Evolutionary conservation across 148 eudicot species (phyloP), one percentile per base, ranked within the genome.

Genomic region (Fagopyrum tataricum): DNA sequence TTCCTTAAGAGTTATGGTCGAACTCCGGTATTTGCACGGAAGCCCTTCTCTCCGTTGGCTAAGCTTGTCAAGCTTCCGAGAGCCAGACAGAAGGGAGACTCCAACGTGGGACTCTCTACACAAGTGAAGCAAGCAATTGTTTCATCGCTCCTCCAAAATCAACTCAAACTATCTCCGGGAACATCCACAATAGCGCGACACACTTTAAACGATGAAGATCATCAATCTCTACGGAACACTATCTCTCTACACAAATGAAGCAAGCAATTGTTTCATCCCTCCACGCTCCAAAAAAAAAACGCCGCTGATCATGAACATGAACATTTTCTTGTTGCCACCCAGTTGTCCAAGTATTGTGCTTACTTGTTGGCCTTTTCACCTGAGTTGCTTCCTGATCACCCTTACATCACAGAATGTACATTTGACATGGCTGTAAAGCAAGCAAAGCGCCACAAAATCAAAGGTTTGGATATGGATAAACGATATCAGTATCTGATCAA

Each of bases 321-420:
- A 12, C 0, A 71, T 41, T 71, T 44, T 20, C 41, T 44, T 4
- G 58, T 71, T 23, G 58, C 73, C 15, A 48, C 56, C 58, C 51
- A 24, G 1, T 10, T 71, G 6, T 71, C 73, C 3, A 71, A 71
- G 4, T 71, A 71, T 4, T 71, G 58, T 13, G 73, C 58, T 18
- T 71, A 71, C 41, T 15, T 71, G 42, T 3, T 71, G 31, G 21
- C 18, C 7, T 46, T 71, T 26, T 10, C 42, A 7, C 73, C 40
- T 0, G 42, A 46, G 4, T 5, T 71, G 2, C 53, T 71, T 14
- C 73, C 73, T 5, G 73, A 12, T 48, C 73, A 47, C 13, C 73
- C 40, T 44, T 14, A 23, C 20, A 5, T 39, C 12, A 71, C 42
- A 10, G 17, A 71, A 6, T 0, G 0, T 31, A n/a, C n/a, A n/a